phyloP scores from a whole-genome alignment of 2,329 filamentous ascomycete genomes.

The Metarhizium robertsii region DNA sequence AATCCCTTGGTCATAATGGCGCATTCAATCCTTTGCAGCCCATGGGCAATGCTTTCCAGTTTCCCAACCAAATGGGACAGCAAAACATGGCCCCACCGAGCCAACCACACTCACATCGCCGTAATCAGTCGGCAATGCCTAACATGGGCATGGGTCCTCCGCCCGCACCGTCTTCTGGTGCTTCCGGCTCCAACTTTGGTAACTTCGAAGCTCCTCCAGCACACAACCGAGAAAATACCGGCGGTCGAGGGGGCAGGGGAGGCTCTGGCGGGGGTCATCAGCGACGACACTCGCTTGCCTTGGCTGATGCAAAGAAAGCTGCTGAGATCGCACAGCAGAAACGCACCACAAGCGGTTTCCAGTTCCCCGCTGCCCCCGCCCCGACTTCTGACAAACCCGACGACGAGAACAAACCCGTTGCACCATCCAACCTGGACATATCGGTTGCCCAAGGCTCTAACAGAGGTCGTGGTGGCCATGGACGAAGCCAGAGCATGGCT shows the following conservation, averaged over 20 bases:
- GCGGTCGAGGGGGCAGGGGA: constrained; percentile 57
- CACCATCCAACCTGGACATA: constrained; percentile 21
- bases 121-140: constrained; percentile 94
- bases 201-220: constrained; percentile 58
- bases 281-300: constrained; percentile 84
- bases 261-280: constrained; percentile 71
- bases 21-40: constrained; percentile 71
- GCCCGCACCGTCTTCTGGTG: constrained; percentile 84
- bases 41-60: constrained; percentile 82
- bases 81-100: constrained; percentile 69
- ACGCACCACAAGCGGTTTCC: constrained; percentile 85
- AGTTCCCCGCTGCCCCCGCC: constrained; percentile 75
- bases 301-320: constrained; percentile 95
- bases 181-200: constrained; percentile 68
- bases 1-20: constrained; percentile 59
- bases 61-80: constrained; percentile 68
- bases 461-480: constrained; percentile 51
- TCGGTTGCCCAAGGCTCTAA: constrained; percentile 32
- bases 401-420: constrained; percentile 31
- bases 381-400: constrained; percentile 52
- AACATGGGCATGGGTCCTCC: constrained; percentile 84
- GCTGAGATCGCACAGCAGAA: constrained; percentile 96
- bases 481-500: constrained; percentile 88
- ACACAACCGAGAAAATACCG: constrained; percentile 25
- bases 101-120: constrained; percentile 80